Evolutionary conservation across 1,139 yeast genomes (phyloP).

Genomic region (Candida tetrigidarum): DNA sequence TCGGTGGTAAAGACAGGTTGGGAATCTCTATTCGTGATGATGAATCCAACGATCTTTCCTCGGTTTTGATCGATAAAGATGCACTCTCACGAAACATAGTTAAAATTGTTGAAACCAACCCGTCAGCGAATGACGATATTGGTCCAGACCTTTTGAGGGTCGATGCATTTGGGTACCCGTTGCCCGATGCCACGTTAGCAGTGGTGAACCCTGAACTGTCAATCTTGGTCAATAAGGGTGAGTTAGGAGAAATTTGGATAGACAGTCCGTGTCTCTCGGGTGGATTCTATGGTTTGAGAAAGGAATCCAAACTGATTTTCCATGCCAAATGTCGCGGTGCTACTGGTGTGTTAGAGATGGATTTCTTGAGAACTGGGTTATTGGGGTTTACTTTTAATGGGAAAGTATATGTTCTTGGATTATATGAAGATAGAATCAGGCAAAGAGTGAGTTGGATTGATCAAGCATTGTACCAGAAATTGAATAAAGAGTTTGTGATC

Average conservation of each 20-base stretch:
- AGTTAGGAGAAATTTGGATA: conserved; percentile 98
- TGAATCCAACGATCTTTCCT: conserved; percentile 53
- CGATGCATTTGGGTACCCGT: conserved; percentile 92
- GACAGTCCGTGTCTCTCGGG: conserved; percentile 89
- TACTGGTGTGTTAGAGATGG: conserved; percentile 69
- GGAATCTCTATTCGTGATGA: conserved; percentile 47
- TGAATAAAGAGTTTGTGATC: conserved; percentile 33
- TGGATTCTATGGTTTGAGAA: conserved; percentile 77
- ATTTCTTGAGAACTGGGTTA: conserved; percentile 87
- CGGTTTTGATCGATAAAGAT: conserved; percentile 79
- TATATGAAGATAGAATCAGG: conserved; percentile 89
- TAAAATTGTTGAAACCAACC: conserved; percentile 66
- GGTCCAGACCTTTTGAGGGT: conserved; percentile 61
- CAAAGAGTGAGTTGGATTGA: conserved; percentile 73
- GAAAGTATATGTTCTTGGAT: conserved; percentile 83
- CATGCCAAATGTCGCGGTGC: conserved; percentile 82
- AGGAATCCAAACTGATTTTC: conserved; percentile 75
- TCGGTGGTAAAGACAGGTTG: conserved; percentile 66
- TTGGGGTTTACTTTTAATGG: conserved; percentile 89
- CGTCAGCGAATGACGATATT: conserved; percentile 58
- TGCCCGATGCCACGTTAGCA: conserved; percentile 93
- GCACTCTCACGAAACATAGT: conserved; percentile 80
- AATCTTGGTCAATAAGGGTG: conserved; percentile 65
- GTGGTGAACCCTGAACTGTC: conserved; percentile 93
- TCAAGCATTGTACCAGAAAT: conserved; percentile 41